Percentiles rank a stretch among this genome's conserved stretches.
These are phyloP conservation scores for Bryoglossum gracile DNA, from an alignment of 495 filamentous ascomycete genomes.

Conservation along the genomic window DNA sequence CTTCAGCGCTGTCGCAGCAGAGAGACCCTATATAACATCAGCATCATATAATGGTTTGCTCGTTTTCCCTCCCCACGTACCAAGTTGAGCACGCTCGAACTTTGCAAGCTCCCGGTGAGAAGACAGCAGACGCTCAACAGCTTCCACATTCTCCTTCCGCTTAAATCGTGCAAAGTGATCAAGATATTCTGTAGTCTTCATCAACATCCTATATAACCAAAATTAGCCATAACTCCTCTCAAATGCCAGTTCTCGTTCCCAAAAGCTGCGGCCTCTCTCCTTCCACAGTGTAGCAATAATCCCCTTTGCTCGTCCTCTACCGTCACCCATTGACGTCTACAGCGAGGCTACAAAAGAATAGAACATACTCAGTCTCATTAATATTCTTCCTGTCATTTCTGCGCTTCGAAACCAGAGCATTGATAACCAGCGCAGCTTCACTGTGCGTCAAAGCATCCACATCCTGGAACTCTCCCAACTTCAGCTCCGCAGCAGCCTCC, in stretches of 20 bases:
- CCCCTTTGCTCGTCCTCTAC: not conserved
- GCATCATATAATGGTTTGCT: not conserved
- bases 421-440: slow-evolving; percentile 86
- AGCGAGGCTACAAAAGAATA: not conserved
- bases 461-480: slow-evolving; percentile 85
- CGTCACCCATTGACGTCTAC: not conserved
- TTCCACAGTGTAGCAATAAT: not conserved
- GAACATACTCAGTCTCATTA: slow-evolving; percentile 54
- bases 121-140: slow-evolving; percentile 75
- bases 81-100: slow-evolving; percentile 90
- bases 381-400: slow-evolving; percentile 53
- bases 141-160: slow-evolving; percentile 86
- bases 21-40: slow-evolving; percentile 51
- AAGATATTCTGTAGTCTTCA: slow-evolving; percentile 83
- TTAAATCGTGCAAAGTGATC: slow-evolving; percentile 93
- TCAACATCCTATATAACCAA: slow-evolving; percentile 45
- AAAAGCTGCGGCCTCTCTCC: not conserved
- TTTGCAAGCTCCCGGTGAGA: slow-evolving; percentile 71
- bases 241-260: not conserved
- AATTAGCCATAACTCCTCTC: not conserved
- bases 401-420: slow-evolving; percentile 74
- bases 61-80: slow-evolving; percentile 38
- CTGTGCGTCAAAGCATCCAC: slow-evolving; percentile 82
- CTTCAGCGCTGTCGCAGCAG: slow-evolving; percentile 85
- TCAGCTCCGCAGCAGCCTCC: slow-evolving; percentile 73